Evolutionary conservation across 768 basidiomycete genomes (phyloP).

Genomic region (Austroboletus festivus): DNA sequence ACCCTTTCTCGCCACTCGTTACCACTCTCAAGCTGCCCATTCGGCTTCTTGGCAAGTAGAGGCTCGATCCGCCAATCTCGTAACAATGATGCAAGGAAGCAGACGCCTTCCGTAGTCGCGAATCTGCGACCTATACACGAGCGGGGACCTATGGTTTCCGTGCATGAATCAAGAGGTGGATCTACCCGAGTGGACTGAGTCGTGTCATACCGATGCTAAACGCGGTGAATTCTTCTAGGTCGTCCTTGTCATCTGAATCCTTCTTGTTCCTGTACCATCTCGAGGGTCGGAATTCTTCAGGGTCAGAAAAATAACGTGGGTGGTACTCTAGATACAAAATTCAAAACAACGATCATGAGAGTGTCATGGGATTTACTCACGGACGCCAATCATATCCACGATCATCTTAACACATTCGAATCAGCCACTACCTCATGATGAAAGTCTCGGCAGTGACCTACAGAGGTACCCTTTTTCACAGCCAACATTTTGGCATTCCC

Average conservation of each 20-base stretch:
- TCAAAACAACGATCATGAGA: neutral
- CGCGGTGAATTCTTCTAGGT: slow-evolving; percentile 21
- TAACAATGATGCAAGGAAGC: slow-evolving; percentile 49
- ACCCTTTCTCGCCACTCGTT: slow-evolving; percentile 26
- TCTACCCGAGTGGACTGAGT: neutral
- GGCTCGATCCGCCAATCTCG: slow-evolving; percentile 54
- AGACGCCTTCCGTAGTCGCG: slow-evolving; percentile 49
- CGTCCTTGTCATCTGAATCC: slow-evolving; percentile 6
- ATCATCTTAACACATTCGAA: slow-evolving; percentile 12
- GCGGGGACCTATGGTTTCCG: slow-evolving; percentile 39
- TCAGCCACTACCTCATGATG: neutral
- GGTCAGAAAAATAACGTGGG: slow-evolving; percentile 35
- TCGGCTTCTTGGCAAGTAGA: slow-evolving; percentile 23
- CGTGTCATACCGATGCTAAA: slow-evolving; percentile 22
- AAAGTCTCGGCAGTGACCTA: slow-evolving; percentile 1
- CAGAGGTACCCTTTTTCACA: slow-evolving; percentile 22
- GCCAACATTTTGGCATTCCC: slow-evolving; percentile 18
- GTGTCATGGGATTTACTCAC: slow-evolving; percentile 13
- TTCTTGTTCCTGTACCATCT: slow-evolving; percentile 34
- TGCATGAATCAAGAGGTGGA: neutral
- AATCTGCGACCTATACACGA: slow-evolving; percentile 55
- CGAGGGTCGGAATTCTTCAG: slow-evolving; percentile 35
- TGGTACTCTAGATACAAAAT: slow-evolving; percentile 36
- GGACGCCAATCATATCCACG: slow-evolving; percentile 31
- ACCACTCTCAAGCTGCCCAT: slow-evolving; percentile 14